Conservation (phyloP, 805 yeast species). For the Suhomyces canberraensis region DNA sequence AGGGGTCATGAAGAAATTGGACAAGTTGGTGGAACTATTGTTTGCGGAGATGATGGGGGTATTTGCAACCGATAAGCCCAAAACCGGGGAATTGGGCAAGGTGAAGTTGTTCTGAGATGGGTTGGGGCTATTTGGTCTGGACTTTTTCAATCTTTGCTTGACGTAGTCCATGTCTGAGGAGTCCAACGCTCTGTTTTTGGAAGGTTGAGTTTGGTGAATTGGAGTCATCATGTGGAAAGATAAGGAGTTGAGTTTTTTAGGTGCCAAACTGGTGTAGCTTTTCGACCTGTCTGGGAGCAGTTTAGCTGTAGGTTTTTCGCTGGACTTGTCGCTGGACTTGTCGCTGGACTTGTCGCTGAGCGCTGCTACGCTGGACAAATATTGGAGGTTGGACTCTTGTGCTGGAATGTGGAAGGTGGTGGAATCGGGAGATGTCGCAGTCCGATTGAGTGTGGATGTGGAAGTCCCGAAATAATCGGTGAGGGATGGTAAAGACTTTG, state of each 20-base stretch:
- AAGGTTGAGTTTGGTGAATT: constrained; percentile 11
- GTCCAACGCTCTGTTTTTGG: constrained; percentile 24
- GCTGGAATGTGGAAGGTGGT: neutral
- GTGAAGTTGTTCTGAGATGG: constrained; percentile 34
- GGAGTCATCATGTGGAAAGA: constrained; percentile 45
- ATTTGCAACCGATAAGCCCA: constrained; percentile 36
- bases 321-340: no score
- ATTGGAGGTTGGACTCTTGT: constrained; percentile 22
- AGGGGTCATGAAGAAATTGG: constrained; percentile 35
- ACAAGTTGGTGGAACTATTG: constrained; percentile 37
- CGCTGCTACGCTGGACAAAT: constrained; percentile 38
- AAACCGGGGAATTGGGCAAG: constrained; percentile 42
- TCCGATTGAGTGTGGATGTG: no score
- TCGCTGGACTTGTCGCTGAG: constrained; percentile 29
- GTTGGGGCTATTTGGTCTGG: constrained; percentile 50
- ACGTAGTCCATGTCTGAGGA: constrained; percentile 49
- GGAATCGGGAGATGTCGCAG: no score
- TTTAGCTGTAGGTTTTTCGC: no score
- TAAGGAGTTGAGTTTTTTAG: constrained; percentile 28
- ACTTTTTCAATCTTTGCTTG: constrained; percentile 42
- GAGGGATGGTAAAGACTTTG: constrained; percentile 53
- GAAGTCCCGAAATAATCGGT: constrained; percentile 41
- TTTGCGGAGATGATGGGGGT: constrained; percentile 44
- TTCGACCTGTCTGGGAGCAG: constrained; percentile 11
- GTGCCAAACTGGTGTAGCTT: constrained; percentile 12